Evolutionary conservation across 805 yeast species (phyloP), one percentile per base, ranked within the genome.

Genomic region (Cyberlindnera japonica): DNA sequence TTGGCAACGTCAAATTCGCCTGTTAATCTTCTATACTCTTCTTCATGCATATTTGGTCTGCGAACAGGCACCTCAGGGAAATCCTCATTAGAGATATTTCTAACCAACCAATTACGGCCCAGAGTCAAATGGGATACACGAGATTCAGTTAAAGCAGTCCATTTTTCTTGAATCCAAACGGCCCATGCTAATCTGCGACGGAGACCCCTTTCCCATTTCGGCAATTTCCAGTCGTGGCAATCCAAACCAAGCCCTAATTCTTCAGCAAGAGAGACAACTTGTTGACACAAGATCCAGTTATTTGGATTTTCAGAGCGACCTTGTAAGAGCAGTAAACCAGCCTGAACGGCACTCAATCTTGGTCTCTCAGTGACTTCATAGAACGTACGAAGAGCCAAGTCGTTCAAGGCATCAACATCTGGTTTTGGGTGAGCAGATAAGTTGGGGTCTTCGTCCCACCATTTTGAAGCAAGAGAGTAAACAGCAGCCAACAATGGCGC

Each of bases 141-240:
- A 0, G 90, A 78, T 55, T 87, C 95, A 38, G 79, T 77, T 35
- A 90, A 64, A 2, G 95, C 69, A 9, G 83, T 72, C 98, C 98
- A 91, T 58, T 90, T 88, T 55, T 89, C 96, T 60, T 89, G 95
- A 37, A 84, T 69, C 70, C 79, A 91, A 2, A 89, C 93, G 0
- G 97, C 97, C 98, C 99, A 91, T 1, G 97, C 95, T 35, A 91
- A 64, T 43, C 98, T 70, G 51, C 87, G 76, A 38, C 99, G 71
- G 35, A 91, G 64, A 6, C 95, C 95, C 37, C 95, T 71, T 57
- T 91, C 99, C 98, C 98, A 93, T 52, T 83, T 81, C 0, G 98
- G 98, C 25, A 91, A 64, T 54, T 84, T 81, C 99, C 99, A 91
- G 48, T 74, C 76, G 42, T 83, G 79, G 54, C 97, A 90, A 56